Evolutionary conservation across 148 eudicot genomes (phyloP).

Genomic region (Camellia japonica): DNA sequence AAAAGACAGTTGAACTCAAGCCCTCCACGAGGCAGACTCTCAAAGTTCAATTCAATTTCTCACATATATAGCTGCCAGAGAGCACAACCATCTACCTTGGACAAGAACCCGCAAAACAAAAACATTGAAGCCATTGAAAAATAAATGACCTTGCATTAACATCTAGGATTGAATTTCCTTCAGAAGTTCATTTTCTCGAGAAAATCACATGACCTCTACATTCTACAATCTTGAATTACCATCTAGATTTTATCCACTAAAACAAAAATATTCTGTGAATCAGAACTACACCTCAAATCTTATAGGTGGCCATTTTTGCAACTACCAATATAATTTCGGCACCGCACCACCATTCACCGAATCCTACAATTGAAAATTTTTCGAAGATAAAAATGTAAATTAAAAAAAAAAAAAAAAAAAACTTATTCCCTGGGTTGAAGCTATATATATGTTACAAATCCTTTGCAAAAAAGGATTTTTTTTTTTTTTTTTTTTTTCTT

Average conservation of each 20-base stretch:
- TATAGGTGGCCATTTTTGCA: constrained; percentile 27
- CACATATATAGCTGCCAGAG: too few species aligned
- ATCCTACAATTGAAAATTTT: constrained; percentile 20
- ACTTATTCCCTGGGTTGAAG: constrained; percentile 56
- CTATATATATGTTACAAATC: constrained; percentile 90
- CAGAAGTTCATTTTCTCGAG: neutral
- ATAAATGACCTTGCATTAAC: neutral
- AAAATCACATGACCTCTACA: neutral
- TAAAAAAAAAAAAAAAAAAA: constrained; percentile 13
- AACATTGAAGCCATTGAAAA: neutral
- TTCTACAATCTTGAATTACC: neutral
- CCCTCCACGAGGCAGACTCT: too few species aligned
- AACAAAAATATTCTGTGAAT: constrained; percentile 15
- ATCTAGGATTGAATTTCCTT: constrained; percentile 1
- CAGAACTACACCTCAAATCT: constrained; percentile 35
- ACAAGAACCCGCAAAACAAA: neutral
- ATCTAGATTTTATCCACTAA: constrained; percentile 4
- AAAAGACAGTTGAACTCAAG: too few species aligned
- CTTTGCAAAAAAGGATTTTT: constrained; percentile 33
- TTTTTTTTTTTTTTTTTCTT: constrained; percentile 4
- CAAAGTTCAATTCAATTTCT: too few species aligned
- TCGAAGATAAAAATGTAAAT: neutral
- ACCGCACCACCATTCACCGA: constrained; percentile 37
- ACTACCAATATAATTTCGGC: constrained; percentile 29
- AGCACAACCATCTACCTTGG: too few species aligned